Evolutionary conservation across 495 filamentous ascomycete genomes (phyloP), one percentile per base, ranked within the genome.

Genomic region (Lasiosphaeria miniovina): DNA sequence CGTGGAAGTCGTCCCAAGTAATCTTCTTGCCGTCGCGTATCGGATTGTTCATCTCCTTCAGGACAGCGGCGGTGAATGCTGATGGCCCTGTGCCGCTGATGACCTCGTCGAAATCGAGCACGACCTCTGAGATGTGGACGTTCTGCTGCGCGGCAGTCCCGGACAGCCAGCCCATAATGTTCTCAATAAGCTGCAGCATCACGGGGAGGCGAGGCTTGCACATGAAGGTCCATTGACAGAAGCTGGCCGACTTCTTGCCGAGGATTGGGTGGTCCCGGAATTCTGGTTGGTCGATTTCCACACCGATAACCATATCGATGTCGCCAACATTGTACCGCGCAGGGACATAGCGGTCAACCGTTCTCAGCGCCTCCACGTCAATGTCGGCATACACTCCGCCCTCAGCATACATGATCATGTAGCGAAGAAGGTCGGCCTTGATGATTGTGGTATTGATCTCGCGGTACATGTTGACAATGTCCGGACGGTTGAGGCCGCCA

Each of bases 191-290:
- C 31, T 74, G 70, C 61, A 85, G 70, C 81, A 88, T 81, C 48
- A 86, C 80, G 14, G 82, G 82, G 35, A 80, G 76, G 17, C 74
- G 70, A 1, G 83, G 80, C 61, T 82, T 84, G 68, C 77, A 79
- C 73, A 82, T 80, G 60, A 87, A 83, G 2, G 84, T 86, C 84
- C 85, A 88, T 65, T 86, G 84, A 65, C 83, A 87, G 62, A 87
- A 87, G 31, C 81, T 83, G 58, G 74, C 68, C 9, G 74, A 82
- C 62, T 86, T 86, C n/a, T 68, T 65, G 9, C 84, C 84, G 6
- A 86, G 75, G 56, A 87, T 83, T n/a, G 78, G 68, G 65, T 86
- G 82, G 64, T 85, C 75, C 33, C 70, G 64, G 66, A 80, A 86
- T 8, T 80, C 75, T 14, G 83, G 82, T 68, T 85, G 75, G 64